Base-by-base conservation (phyloP, 176 grass and related monocot species). In the Hyparrhenia diplandra region DNA sequence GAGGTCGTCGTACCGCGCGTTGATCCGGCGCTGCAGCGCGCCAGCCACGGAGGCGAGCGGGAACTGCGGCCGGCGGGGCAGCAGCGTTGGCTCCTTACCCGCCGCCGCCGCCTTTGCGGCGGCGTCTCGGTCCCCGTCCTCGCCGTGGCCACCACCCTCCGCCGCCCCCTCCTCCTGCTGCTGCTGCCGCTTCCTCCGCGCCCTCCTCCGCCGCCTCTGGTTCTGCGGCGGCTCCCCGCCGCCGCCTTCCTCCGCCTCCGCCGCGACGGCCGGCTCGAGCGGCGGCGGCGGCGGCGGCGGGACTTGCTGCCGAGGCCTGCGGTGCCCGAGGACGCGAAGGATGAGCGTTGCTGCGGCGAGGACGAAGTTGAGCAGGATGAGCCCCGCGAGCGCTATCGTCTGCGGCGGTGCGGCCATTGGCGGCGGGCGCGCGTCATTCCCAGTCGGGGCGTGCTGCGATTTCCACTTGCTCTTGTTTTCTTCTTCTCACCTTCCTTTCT, bases 1-100 rank as follows among this genome's bases (percentile, higher is more conserved):
- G 78, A 98, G 82, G 67, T 95, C 88, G 84, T 95, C 95, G 73
- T 98, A 98, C 23, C 84, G 90, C 61, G 67, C 69, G 77, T 90
- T 89, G 64, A 98, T 93, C 82, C 89, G 89, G 24, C 88, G 86
- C 86, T 93, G 92, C 37, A 94, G 87, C 23, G 84, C 13, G 32
- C 95, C 88, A 5, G 90, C 79, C n/a, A 91, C 85, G 59, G 86
- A 93, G 1, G 90, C 86, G 31, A 93, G 84, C 28, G 92, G 95
- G 82, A 95, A 98, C 84, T 37, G 52, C 40, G 85, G 89, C 49
- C 80, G 78, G 34, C 35, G 75, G 73, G 47, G 67, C 36, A 80
- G 73, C 76, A 79, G 75, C 69, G 74, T 13, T n/a, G n/a, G n/a
- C 43, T 25, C 69, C 6, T 10, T 34, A n/a, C 39, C 47, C 57